Evolutionary conservation across 2,329 filamentous ascomycete species (phyloP).

Genomic region (Ceratocystis variospora): DNA sequence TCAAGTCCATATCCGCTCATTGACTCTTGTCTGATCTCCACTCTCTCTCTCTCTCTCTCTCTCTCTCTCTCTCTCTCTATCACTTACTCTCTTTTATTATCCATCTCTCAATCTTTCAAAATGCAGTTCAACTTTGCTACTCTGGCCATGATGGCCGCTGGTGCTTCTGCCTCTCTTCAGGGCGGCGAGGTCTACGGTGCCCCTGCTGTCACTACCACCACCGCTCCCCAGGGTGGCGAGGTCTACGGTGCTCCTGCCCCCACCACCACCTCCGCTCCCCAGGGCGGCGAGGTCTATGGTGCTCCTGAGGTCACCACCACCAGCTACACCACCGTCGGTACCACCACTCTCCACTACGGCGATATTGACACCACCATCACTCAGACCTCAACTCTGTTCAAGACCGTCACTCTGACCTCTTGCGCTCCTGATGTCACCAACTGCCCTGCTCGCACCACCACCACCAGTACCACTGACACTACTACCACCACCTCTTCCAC

Average conservation of each 20-base stretch:
- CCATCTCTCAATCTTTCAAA: conserved; percentile 4
- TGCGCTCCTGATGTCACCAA: conserved; percentile 19
- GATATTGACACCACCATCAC: conserved; percentile 16
- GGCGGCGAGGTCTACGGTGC: conserved; percentile 1
- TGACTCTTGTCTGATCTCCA: conserved; percentile 15
- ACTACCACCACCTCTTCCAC: not conserved
- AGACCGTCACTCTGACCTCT: conserved; percentile 20
- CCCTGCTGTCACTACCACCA: no score
- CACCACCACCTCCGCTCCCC: not conserved
- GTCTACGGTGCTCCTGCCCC: not conserved
- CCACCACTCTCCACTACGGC: conserved; percentile 8
- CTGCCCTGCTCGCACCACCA: conserved; percentile 16
- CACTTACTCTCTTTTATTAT: not conserved
- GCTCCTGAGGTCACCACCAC: not conserved
- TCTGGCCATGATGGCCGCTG: conserved; percentile 14
- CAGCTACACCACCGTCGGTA: conserved; percentile 7
- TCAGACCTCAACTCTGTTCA: conserved; percentile 19
- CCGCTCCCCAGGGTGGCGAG: not conserved
- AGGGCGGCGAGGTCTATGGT: not conserved
- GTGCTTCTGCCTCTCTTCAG: conserved; percentile 7
- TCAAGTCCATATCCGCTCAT: not conserved
- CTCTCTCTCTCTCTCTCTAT: not conserved
- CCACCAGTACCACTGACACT: not conserved
- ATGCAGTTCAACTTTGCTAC: conserved; percentile 19
- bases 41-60: not conserved